Conservation (phyloP, 257 asterid genomes). For the Jaltomata sinuosa region DNA sequence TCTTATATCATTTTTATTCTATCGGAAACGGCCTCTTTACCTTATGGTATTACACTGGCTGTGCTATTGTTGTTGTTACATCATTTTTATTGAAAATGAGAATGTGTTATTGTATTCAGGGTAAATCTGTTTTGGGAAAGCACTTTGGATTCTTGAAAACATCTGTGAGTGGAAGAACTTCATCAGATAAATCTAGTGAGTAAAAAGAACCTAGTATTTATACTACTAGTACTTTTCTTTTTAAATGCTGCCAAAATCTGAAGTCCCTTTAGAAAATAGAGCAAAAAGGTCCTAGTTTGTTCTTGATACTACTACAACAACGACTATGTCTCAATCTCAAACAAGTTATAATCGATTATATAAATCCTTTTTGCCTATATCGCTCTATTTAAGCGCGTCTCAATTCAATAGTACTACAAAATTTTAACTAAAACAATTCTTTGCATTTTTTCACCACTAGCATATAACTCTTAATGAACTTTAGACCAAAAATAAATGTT, state of each 20-base stretch:
- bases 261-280: background rate
- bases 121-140: slow-evolving; percentile 49
- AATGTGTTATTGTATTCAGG: slow-evolving; percentile 22
- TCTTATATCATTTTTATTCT: background rate
- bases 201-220: background rate
- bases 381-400: background rate
- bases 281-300: background rate
- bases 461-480: background rate
- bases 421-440: background rate
- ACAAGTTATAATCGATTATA: background rate
- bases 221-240: background rate
- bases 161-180: slow-evolving; percentile 1
- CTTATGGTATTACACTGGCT: background rate
- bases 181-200: slow-evolving; percentile 8
- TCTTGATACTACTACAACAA: background rate
- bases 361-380: background rate
- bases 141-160: slow-evolving; percentile 24
- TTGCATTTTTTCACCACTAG: no score
- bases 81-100: background rate
- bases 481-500: background rate
- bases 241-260: background rate
- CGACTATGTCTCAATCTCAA: fast-evolving
- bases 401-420: background rate
- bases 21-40: background rate
- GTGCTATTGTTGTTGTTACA: background rate